Evolutionary conservation across 2,329 filamentous ascomycete species (phyloP).

Genomic region (Neofusicoccum ribis): DNA sequence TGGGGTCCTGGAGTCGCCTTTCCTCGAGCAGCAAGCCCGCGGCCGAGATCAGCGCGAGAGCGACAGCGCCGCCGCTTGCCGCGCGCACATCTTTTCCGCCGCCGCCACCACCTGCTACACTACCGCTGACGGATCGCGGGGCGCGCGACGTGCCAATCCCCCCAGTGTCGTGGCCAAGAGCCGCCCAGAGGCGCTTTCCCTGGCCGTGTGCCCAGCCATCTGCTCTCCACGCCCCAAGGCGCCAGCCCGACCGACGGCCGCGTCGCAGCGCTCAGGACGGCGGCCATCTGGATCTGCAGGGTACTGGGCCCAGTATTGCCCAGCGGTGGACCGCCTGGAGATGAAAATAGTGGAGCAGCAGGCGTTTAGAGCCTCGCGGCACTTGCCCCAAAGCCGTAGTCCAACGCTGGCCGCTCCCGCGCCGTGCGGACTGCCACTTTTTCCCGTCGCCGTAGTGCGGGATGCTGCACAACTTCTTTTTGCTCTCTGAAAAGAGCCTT

Average conservation of each 20-base stretch:
- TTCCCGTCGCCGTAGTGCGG: not conserved
- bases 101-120: conserved; percentile 5
- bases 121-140: not conserved
- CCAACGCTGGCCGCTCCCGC: conserved; percentile 4
- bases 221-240: not conserved
- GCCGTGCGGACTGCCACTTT: not conserved
- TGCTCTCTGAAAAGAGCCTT: not conserved
- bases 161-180: conserved; percentile 8
- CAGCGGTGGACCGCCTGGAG: conserved; percentile 20
- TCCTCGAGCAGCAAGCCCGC: not conserved
- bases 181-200: not conserved
- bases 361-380: conserved; percentile 9
- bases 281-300: conserved; percentile 19
- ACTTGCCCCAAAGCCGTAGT: not conserved
- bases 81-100: conserved; percentile 8
- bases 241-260: not conserved
- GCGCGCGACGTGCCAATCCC: conserved; percentile 11
- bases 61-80: conserved; percentile 15
- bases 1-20: conserved; percentile 12
- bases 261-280: not conserved
- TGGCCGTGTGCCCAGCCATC: not conserved
- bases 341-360: conserved; percentile 15
- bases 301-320: conserved; percentile 16
- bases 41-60: conserved; percentile 16
- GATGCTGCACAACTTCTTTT: conserved; percentile 4